Base-by-base conservation (phyloP, 345 rosid species). In the Ricinus communis region DNA sequence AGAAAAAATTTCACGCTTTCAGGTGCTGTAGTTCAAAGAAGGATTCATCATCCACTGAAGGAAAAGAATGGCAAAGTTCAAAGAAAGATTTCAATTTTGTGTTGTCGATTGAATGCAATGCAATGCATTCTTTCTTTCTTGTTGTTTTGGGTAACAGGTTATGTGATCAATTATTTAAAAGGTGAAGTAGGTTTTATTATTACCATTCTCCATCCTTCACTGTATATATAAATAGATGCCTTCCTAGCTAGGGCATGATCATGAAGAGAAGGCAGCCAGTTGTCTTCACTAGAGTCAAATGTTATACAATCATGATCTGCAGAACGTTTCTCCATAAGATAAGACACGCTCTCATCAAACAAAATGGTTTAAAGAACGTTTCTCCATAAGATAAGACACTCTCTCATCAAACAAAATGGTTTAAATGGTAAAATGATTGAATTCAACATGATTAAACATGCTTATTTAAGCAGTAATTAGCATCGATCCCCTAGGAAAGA, bases 181-280 rank as follows among this genome's bases (percentile, higher is more conserved):
- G 57, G 57, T 8, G 11, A 53, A 21, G 11, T 21, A 21, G 9
- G 18, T 27, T 25, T n/a, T n/a, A n/a, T n/a, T 27, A 56, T 56
- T 27, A 27, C 60, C 60, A 28, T 58, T 31, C 40, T 33, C 28
- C 58, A 5, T 53, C 8, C 5, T 50, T 19, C 54, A 50, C 24
- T 18, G 22, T 18, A 51, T 6, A 55, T 12, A 55, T 8, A 57
- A 25, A 24, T 0, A 16, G 19, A 4, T 33, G 38, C 8, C 7
- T 15, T 30, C 53, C 10, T 9, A 15, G 31, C 1, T 0, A 18
- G 41, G 51, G 25, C 58, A 59, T 33, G 38, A 33, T 61, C 24
- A 71, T 61, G 67, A 47, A 22, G 8, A n/a, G 62, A 65, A 55
- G 57, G 71, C 70, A 65, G 76, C 31, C 76, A 65, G 71, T 65